These are phyloP conservation scores for Hypoxylon rickii DNA, from an alignment of 495 filamentous ascomycete species.

Conservation along the genomic window DNA sequence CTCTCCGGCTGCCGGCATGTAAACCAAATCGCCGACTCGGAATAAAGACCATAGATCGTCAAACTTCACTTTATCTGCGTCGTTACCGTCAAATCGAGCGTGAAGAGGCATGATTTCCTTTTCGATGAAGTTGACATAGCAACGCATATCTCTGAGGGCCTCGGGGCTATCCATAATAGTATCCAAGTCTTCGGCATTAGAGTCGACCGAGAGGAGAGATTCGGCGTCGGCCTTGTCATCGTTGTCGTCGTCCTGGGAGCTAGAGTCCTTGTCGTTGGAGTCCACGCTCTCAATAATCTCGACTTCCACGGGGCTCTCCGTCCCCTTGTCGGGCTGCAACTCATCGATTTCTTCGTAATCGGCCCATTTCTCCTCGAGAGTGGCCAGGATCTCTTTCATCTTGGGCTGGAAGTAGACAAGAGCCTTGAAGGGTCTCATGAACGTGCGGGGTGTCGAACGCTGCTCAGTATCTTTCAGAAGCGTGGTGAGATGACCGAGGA, in stretches of 20 bases:
- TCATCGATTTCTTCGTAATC: conserved; percentile 38
- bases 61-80: conserved; percentile 34
- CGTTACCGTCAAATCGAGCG: conserved; percentile 26
- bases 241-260: conserved; percentile 3
- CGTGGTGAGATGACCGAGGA: conserved; percentile 39
- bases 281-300: conserved; percentile 27
- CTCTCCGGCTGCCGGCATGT: conserved; percentile 35
- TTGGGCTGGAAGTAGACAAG: conserved; percentile 45
- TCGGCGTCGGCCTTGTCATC: conserved; percentile 26
- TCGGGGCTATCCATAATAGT: conserved; percentile 37
- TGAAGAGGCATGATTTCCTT: conserved; percentile 42
- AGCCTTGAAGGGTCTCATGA: conserved; percentile 45
- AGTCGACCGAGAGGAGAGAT: conserved; percentile 32
- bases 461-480: conserved; percentile 30
- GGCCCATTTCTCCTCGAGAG: conserved; percentile 45
- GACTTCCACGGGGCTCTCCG: conserved; percentile 22
- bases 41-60: conserved; percentile 47
- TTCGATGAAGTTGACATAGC: conserved; percentile 44
- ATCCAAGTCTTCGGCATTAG: conserved; percentile 37
- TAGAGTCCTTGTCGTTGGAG: conserved; percentile 19
- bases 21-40: conserved; percentile 42
- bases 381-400: conserved; percentile 41
- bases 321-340: conserved; percentile 14
- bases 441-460: conserved; percentile 38
- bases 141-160: conserved; percentile 40